A percentile compares a stretch with the other conserved stretches of the same genome.
These are phyloP conservation scores for Rhododendron kiyosumense DNA, from an alignment of 148 eudicot species.

Conservation along the genomic window DNA sequence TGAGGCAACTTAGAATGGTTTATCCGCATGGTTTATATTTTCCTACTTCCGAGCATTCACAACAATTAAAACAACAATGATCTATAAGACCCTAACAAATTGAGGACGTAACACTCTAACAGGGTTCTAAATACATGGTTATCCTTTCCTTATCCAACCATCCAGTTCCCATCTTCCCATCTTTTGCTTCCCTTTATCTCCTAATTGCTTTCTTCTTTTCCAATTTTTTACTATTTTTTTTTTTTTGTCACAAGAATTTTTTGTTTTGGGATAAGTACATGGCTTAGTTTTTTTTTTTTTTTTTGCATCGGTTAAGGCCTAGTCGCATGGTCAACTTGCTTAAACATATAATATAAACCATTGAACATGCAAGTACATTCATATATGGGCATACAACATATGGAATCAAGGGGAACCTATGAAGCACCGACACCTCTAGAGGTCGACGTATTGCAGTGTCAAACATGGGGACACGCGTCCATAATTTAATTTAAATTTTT, in stretches of 20 bases:
- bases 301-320: neutral
- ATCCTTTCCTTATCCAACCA: neutral
- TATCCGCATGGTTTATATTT: neutral
- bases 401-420: neutral
- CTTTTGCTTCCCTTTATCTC: neutral
- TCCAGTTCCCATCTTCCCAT: neutral
- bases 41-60: neutral
- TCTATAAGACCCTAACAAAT: neutral
- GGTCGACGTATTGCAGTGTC: no score
- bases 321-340: neutral
- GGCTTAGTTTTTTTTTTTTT: neutral
- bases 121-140: neutral
- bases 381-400: neutral
- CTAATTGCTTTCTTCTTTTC: neutral
- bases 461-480: no score
- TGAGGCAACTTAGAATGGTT: neutral
- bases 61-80: neutral
- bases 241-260: neutral
- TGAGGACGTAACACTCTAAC: neutral
- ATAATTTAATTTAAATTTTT: no score
- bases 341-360: neutral
- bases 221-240: no score
- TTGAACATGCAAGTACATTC: neutral
- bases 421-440: no score
- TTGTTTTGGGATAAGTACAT: neutral